Conservation (phyloP, 352 stramenopile species). For the Pythium folliculosum region DNA sequence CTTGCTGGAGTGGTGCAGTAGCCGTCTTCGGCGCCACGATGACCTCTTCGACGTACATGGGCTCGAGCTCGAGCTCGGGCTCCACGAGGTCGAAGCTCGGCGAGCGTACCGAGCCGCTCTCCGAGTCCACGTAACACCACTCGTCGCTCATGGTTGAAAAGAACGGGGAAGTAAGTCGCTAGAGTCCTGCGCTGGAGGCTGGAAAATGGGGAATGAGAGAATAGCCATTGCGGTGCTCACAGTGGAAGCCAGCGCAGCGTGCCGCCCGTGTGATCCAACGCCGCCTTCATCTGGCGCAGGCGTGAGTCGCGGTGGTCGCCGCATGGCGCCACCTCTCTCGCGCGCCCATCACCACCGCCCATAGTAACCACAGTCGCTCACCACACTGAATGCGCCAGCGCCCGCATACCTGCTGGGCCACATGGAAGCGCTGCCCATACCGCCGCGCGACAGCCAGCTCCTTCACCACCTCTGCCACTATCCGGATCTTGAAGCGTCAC, state of each 20-base stretch:
- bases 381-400: not conserved
- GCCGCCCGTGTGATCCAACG: not conserved
- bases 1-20: not conserved
- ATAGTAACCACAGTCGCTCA: not conserved
- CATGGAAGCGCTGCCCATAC: slow-evolving; percentile 32
- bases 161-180: not conserved
- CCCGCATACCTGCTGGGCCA: slow-evolving; percentile 24
- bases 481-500: slow-evolving; percentile 10
- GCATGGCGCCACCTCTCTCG: not conserved
- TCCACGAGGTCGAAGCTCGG: slow-evolving; percentile 20
- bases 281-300: not conserved
- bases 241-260: not conserved
- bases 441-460: not conserved
- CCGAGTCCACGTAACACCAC: slow-evolving; percentile 57
- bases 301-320: not conserved
- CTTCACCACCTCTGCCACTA: slow-evolving; percentile 4
- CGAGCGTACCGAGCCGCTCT: slow-evolving; percentile 32
- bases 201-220: not conserved
- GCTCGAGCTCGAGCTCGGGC: slow-evolving; percentile 28
- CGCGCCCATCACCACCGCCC: not conserved
- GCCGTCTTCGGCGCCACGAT: slow-evolving; percentile 27
- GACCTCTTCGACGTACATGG: slow-evolving; percentile 20
- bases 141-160: slow-evolving; percentile 58
- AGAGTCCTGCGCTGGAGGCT: not conserved
- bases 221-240: not conserved